phyloP scores from a whole-genome alignment of 768 basidiomycete genomes.

The Lanmaoa pseudosensibilis region DNA sequence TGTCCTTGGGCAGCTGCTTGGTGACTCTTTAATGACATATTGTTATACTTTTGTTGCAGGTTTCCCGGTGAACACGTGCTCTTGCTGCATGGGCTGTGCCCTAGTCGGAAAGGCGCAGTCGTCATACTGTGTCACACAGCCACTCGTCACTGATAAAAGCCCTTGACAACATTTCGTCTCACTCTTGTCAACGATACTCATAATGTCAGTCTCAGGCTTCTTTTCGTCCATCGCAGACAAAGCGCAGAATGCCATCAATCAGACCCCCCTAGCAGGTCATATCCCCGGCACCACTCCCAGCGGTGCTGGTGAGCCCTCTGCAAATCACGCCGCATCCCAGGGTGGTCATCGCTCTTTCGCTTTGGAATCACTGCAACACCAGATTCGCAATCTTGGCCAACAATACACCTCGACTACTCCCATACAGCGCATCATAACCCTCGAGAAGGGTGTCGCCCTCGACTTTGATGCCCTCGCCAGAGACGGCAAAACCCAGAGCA shows the following conservation, averaged over 20 bases:
- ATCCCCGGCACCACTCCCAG: conserved; percentile 47
- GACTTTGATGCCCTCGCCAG: conserved; percentile 68
- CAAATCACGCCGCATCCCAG: conserved; percentile 42
- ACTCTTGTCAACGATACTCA: conserved; percentile 9
- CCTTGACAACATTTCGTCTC: conserved; percentile 14
- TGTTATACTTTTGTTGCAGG: conserved; percentile 15
- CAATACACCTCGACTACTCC: conserved; percentile 71
- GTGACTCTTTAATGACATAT: conserved; percentile 28
- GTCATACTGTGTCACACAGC: conserved; percentile 16
- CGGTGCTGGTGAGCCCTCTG: conserved; percentile 39
- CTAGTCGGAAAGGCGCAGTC: conserved; percentile 5
- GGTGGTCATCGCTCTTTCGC: conserved; percentile 51
- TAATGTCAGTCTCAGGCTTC: conserved; percentile 63
- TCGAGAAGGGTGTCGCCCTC: conserved; percentile 74
- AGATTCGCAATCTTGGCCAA: conserved; percentile 70
- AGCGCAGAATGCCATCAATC: conserved; percentile 68
- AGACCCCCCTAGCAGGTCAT: conserved; percentile 58
- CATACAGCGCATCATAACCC: conserved; percentile 76
- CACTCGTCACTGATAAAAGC: conserved; percentile 22
- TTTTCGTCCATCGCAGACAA: conserved; percentile 71
- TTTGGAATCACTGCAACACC: conserved; percentile 65
- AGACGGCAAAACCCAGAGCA: conserved; percentile 71
- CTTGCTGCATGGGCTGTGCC: conserved; percentile 2
- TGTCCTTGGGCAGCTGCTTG: conserved; percentile 22
- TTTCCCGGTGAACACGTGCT: neutral